phyloP scores from a whole-genome alignment of 2,329 filamentous ascomycete genomes.

The Escovopsis sp. region DNA sequence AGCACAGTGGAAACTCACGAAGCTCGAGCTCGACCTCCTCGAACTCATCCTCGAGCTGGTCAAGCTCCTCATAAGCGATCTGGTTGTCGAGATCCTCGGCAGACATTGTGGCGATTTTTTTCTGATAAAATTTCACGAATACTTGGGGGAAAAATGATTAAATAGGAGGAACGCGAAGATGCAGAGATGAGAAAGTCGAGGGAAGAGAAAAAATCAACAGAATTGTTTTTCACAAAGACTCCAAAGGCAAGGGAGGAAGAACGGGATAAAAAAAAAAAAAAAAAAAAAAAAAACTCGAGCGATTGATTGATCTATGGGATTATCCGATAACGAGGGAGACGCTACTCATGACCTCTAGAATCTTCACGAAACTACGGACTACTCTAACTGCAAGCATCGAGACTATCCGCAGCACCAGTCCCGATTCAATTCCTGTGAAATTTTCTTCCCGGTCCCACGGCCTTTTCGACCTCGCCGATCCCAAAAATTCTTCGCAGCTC shows the following conservation, averaged over 20 bases:
- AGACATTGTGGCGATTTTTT: constrained; percentile 18
- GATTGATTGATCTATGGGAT: too few relatives aligned
- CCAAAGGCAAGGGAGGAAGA: too few relatives aligned
- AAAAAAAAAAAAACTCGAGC: too few relatives aligned
- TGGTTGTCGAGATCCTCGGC: constrained; percentile 22
- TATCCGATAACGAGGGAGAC: too few relatives aligned
- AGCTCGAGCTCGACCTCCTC: constrained; percentile 71
- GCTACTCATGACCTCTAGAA: too few relatives aligned
- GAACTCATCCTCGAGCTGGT: constrained; percentile 69
- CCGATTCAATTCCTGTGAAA: too few relatives aligned
- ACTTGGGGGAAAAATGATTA: not conserved
- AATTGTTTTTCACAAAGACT: too few relatives aligned
- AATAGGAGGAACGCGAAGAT: not conserved
- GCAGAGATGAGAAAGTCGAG: not conserved
- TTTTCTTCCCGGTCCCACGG: too few relatives aligned
- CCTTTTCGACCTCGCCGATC: not conserved
- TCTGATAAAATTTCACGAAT: not conserved
- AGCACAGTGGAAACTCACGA: constrained; percentile 38
- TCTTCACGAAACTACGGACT: too few relatives aligned
- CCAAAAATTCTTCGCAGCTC: not conserved
- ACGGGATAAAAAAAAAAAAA: too few relatives aligned
- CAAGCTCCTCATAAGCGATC: constrained; percentile 61
- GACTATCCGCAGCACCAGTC: too few relatives aligned
- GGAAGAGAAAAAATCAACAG: not conserved
- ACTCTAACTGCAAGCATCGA: too few relatives aligned